Evolutionary conservation across 768 basidiomycete species (phyloP), one percentile per base, ranked within the genome.

Genomic region (Lentinula raphanica): DNA sequence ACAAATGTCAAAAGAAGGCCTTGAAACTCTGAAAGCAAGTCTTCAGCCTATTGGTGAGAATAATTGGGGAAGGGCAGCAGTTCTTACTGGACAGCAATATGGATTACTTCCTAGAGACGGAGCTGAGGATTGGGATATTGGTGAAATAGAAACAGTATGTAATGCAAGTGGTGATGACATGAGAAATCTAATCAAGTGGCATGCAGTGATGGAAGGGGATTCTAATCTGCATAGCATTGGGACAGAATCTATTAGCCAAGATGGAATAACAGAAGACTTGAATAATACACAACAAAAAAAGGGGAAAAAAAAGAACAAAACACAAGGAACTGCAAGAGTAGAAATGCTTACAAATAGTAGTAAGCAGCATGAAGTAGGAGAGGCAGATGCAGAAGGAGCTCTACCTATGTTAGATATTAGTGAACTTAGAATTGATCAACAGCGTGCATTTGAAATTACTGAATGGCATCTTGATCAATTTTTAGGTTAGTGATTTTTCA

Each of bases 341-440:
- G 40, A 42, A 17, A 21, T 21, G 4, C 7, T 49, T 25, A 25
- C 13, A 7, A 17, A 12, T 12, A 49, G 5, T 25, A 12, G 13
- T 11, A 25, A 31, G 48, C 23, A 5, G 48, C 21, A 12, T 49
- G 7, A 42, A 15, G 19, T 12, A 42, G 40, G 48, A 25, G 48
- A 17, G 8, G 25, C 29, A 27, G 19, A 27, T 15, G 17, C 48
- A 2, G 54, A 60, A 23, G 42, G 40, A 12, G 23, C 23, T 35
- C 7, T 44, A 8, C 15, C 2, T 3, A 19, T 7, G 6, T 53
- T 17, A 23, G 44, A 3, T 32, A 32, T 5, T 8, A 13, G 9
- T 35, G 32, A 35, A 13, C 59, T 74, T 5, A 62, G 57, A 3
- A 19, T 28, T 0, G 72, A 72, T 13, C 74, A 75, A 21, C n/a